Evolutionary conservation across 352 stramenopile species (phyloP).

Genomic region (Pythium dissotocum): DNA sequence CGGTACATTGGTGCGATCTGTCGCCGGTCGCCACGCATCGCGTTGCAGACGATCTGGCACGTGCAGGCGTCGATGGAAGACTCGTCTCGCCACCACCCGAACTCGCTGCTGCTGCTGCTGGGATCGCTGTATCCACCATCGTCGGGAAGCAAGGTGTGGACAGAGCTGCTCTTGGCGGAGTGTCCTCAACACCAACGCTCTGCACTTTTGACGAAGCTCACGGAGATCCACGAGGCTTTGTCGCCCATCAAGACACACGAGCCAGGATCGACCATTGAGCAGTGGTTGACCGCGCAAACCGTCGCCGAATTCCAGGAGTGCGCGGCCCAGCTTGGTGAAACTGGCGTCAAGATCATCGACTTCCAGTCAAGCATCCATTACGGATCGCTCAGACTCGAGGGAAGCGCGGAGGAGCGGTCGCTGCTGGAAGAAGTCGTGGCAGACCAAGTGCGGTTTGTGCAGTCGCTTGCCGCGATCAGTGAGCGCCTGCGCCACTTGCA

Average conservation of each 20-base stretch:
- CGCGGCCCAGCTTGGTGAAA: conserved; percentile 43
- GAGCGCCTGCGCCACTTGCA: conserved; percentile 69
- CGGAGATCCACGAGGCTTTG: conserved; percentile 34
- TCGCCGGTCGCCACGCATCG: conserved; percentile 64
- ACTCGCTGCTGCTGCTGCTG: conserved; percentile 61
- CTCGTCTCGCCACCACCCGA: conserved; percentile 50
- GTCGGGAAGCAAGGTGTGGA: conserved; percentile 45
- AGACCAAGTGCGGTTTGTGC: conserved; percentile 75
- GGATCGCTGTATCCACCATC: conserved; percentile 59
- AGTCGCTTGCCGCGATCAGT: conserved; percentile 70
- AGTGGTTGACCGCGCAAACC: conserved; percentile 58
- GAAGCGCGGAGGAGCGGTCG: conserved; percentile 12
- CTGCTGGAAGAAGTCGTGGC: conserved; percentile 64
- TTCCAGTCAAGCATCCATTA: conserved; percentile 77
- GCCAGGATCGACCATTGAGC: conserved; percentile 50
- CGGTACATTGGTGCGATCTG: conserved; percentile 74
- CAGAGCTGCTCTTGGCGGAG: conserved; percentile 58
- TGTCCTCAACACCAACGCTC: conserved; percentile 56
- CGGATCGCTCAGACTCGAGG: conserved; percentile 48
- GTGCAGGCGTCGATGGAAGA: conserved; percentile 67
- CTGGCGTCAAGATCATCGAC: conserved; percentile 58
- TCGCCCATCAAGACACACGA: conserved; percentile 51
- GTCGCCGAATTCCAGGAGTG: conserved; percentile 53
- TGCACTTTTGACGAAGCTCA: conserved; percentile 47
- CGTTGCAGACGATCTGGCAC: conserved; percentile 81